phyloP scores from a whole-genome alignment of 176 grass and related monocot species.

The Puya raimondii region DNA sequence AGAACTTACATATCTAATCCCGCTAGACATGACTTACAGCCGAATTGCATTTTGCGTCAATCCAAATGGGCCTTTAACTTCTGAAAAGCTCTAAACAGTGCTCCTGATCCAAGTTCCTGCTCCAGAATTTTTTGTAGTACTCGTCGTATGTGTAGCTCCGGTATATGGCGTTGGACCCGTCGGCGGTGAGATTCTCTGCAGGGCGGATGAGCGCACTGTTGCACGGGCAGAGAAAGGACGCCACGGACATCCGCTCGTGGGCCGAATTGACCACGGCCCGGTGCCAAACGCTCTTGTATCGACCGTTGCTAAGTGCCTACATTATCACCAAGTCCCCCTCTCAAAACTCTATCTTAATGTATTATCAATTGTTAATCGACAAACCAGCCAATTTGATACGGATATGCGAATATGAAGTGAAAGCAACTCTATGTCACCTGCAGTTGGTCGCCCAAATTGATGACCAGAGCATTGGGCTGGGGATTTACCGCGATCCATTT shows the following conservation, averaged over 20 bases:
- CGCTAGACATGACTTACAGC: too few relatives aligned
- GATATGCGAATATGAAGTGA: too few relatives aligned
- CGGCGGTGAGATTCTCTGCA: conserved; percentile 43
- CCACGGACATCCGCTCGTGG: conserved; percentile 52
- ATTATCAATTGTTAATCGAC: too few relatives aligned
- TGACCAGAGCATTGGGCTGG: conserved; percentile 39
- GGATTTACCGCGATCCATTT: conserved; percentile 72
- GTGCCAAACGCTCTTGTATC: conserved; percentile 79
- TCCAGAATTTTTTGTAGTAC: conserved; percentile 90
- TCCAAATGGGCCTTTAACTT: not conserved
- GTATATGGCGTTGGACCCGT: conserved; percentile 45
- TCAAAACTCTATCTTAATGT: too few relatives aligned
- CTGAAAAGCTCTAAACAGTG: conserved; percentile 75
- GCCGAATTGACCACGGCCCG: conserved; percentile 64
- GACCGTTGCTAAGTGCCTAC: conserved; percentile 72
- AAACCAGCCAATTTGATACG: too few relatives aligned
- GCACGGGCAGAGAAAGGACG: conserved; percentile 82
- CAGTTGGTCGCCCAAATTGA: conserved; percentile 82
- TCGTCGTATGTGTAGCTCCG: conserved; percentile 64
- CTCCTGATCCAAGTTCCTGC: conserved; percentile 67
- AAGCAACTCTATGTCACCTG: conserved; percentile 36
- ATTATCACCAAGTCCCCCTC: not conserved
- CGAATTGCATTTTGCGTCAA: too few relatives aligned
- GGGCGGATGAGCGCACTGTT: conserved; percentile 45
- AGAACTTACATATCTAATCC: too few relatives aligned